Evolutionary conservation across 768 basidiomycete genomes (phyloP), one percentile per base, ranked within the genome.

Genomic region (Lactifluus rugatus): DNA sequence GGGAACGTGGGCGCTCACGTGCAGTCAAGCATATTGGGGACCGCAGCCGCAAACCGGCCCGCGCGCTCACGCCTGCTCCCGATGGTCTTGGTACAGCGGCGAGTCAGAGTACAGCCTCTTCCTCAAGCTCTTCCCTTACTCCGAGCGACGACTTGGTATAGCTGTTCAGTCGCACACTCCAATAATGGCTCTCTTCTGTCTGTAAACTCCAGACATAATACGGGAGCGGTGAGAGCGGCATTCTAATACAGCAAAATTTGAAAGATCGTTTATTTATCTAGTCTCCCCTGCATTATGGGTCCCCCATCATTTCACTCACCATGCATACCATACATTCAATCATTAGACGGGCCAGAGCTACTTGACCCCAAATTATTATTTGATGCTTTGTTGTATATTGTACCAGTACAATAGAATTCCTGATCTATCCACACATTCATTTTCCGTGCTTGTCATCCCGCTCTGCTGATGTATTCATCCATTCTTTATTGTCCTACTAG

Each of bases 1-100:
- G 51, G 9, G 63, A 64, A 41, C 63, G 63, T 28, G 63, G 63
- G n/a, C 61, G 63, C 17, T 64, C 63, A 31, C 61, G 63, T 8
- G 48, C 28, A 3, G 44, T 63, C 42, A 64, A 64, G 39, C 61
- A 52, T 34, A 62, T 64, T 13, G 63, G 61, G 28, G 63, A 64
- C 23, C 59, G 59, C 39, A 5, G 32, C 26, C 59, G 59, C 44
- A 47, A 31, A 37, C 52, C 46, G 1, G 9, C 32, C 7, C n/a
- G 47, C 6, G 6, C 31, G 23, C 37, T n/a, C 26, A 28, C 32
- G 17, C 41, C 28, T 26, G n/a, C 52, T 16, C 42, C 17, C 7
- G 21, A 37, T 37, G 25, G 37, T 54, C 7, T 32, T 25, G n/a
- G 48, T 10, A 17, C 28, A 13, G 21, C 21, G 28, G 6, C 28